Percentiles rank a stretch among this genome's conserved stretches.
These are phyloP conservation scores for Nepenthes gracilis DNA, from an alignment of 148 eudicot species.

Conservation along the genomic window DNA sequence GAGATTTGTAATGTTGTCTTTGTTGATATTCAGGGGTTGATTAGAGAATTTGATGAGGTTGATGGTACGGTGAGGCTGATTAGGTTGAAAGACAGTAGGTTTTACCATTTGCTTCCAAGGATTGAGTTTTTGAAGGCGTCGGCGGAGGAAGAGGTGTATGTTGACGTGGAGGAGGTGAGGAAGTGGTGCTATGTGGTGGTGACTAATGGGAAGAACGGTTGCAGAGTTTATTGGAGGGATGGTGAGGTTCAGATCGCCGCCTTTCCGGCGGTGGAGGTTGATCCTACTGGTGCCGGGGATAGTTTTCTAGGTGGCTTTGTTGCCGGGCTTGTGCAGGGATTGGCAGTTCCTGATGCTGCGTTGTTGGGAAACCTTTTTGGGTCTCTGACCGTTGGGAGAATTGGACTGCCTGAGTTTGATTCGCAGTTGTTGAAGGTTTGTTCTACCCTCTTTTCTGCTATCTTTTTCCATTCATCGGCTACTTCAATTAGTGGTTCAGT, in stretches of 20 bases:
- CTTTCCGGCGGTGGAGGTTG: conserved; percentile 62
- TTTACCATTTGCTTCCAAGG: conserved; percentile 32
- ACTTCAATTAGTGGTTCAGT: too few species aligned
- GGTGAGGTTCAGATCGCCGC: conserved; percentile 50
- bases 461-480: too few species aligned
- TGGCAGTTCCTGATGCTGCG: conserved; percentile 75
- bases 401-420: conserved; percentile 75
- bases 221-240: conserved; percentile 67
- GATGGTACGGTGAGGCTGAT: conserved; percentile 64
- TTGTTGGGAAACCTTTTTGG: conserved; percentile 94
- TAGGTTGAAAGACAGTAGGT: conserved; percentile 39
- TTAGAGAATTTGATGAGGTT: conserved; percentile 49
- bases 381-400: conserved; percentile 63
- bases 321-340: conserved; percentile 59
- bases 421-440: conserved; percentile 56
- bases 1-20: conserved; percentile 55
- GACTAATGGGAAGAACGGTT: conserved; percentile 75
- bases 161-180: conserved; percentile 73
- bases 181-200: conserved; percentile 70
- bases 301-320: conserved; percentile 83
- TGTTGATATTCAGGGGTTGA: conserved; percentile 80
- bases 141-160: conserved; percentile 61
- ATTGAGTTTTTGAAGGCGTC: conserved; percentile 79
- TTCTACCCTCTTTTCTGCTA: too few species aligned
- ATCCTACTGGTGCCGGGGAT: conserved; percentile 98